Evolutionary conservation across 169 alveolate species (phyloP).

Genomic region (Plasmodium cynomolgi): DNA sequence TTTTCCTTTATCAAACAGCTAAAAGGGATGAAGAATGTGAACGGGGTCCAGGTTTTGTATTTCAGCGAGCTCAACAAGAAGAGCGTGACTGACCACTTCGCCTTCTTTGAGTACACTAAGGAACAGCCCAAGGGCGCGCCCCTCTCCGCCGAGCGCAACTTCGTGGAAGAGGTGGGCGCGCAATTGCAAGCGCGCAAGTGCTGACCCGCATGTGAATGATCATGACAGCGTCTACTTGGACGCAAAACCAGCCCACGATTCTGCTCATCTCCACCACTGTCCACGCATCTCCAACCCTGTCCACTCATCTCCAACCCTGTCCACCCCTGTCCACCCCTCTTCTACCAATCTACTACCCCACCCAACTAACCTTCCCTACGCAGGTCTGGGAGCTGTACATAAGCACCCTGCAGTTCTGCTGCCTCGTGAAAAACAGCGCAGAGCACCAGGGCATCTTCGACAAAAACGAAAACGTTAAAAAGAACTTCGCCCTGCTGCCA

Average conservation of each 20-base stretch:
- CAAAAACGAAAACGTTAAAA: conserved; percentile 40
- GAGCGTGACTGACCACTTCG: conserved; percentile 19
- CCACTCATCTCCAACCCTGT: no score
- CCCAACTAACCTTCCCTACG: neutral
- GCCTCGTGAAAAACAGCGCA: conserved; percentile 15
- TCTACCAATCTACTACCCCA: neutral
- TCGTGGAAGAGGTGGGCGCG: conserved; percentile 13
- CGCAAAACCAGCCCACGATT: neutral
- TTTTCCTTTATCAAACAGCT: conserved; percentile 5
- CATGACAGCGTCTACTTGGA: neutral
- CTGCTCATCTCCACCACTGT: neutral
- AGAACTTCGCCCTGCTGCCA: conserved; percentile 34
- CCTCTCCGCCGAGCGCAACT: conserved; percentile 17
- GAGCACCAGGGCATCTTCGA: conserved; percentile 31
- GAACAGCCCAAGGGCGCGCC: conserved; percentile 20
- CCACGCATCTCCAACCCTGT: no score
- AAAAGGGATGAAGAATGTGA: neutral
- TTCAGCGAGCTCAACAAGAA: conserved; percentile 48
- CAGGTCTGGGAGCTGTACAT: conserved; percentile 67
- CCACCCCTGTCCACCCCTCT: neutral
- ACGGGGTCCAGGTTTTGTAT: conserved; percentile 7
- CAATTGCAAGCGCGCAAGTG: neutral
- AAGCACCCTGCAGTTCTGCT: conserved; percentile 15
- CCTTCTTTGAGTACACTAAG: conserved; percentile 32
- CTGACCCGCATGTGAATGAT: neutral